phyloP scores from a whole-genome alignment of 352 stramenopile genomes.

The Globisporangium viniferum region DNA sequence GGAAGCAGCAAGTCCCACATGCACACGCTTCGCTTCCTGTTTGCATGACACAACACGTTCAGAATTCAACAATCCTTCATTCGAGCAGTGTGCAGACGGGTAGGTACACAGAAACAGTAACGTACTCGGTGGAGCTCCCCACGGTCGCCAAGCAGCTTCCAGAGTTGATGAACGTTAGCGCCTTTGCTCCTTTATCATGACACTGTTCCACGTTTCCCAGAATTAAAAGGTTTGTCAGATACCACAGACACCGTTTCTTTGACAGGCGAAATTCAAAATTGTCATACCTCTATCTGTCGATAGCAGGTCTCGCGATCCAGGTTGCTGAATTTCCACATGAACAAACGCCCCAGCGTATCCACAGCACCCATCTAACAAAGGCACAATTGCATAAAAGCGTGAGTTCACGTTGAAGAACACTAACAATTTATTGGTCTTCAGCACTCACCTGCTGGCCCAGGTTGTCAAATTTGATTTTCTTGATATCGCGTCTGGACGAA shows the following conservation, averaged over 20 bases:
- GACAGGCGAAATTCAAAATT: too few species aligned
- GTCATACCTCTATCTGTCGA: constrained; percentile 50
- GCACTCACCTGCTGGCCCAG: constrained; percentile 63
- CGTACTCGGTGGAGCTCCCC: constrained; percentile 72
- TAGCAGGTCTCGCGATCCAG: constrained; percentile 69
- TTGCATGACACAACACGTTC: not conserved
- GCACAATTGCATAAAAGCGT: not conserved
- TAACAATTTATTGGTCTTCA: not conserved
- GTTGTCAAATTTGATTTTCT: constrained; percentile 77
- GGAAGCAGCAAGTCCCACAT: constrained; percentile 83
- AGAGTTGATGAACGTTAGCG: constrained; percentile 78
- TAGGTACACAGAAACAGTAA: not conserved
- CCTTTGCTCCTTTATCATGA: constrained; percentile 83
- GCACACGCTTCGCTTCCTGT: constrained; percentile 78
- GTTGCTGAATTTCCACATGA: constrained; percentile 82
- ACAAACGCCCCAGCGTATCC: constrained; percentile 62
- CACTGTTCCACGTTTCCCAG: constrained; percentile 28
- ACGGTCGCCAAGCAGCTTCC: constrained; percentile 71
- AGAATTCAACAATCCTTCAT: too few species aligned
- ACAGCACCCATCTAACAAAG: constrained; percentile 67
- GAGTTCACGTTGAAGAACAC: not conserved
- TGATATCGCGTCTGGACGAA: constrained; percentile 57
- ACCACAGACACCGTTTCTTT: not conserved
- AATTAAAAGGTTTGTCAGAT: not conserved
- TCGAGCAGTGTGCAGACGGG: too few species aligned